A percentile compares a stretch with the other conserved stretches of the same genome.
Evolutionary conservation across 2,329 filamentous ascomycete genomes (phyloP).

Genomic region (Monilinia fructigena): DNA sequence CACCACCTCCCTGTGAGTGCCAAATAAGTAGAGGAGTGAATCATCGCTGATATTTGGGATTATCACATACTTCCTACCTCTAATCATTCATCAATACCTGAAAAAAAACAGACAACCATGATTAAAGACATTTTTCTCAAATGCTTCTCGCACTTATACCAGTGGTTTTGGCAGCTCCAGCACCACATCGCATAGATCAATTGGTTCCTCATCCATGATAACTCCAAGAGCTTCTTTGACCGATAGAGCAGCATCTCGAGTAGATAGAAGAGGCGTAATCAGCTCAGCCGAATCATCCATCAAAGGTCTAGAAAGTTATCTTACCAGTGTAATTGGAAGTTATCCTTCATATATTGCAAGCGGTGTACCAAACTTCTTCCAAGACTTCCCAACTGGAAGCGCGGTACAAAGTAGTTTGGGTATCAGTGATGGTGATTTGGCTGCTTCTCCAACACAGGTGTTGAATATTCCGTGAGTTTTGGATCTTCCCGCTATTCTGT

Average conservation of each 20-base stretch:
- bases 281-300: constrained; percentile 42
- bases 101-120: neutral
- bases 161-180: constrained; percentile 33
- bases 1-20: too few species aligned
- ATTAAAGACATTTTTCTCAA: constrained; percentile 21
- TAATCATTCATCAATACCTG: neutral
- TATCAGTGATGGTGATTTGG: constrained; percentile 57
- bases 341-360: constrained; percentile 61
- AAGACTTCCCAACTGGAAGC: constrained; percentile 61
- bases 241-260: constrained; percentile 42
- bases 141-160: constrained; percentile 31
- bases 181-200: constrained; percentile 32
- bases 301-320: constrained; percentile 50
- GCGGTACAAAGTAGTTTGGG: constrained; percentile 61
- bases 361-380: constrained; percentile 66
- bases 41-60: neutral
- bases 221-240: constrained; percentile 48
- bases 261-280: constrained; percentile 46
- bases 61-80: neutral
- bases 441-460: constrained; percentile 65
- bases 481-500: too few species aligned
- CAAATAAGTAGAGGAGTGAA: neutral
- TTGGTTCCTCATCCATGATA: constrained; percentile 46
- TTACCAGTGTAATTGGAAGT: constrained; percentile 53
- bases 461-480: constrained; percentile 62